Base-by-base conservation (phyloP, 306 rosid species). In the Vigna radiata region DNA sequence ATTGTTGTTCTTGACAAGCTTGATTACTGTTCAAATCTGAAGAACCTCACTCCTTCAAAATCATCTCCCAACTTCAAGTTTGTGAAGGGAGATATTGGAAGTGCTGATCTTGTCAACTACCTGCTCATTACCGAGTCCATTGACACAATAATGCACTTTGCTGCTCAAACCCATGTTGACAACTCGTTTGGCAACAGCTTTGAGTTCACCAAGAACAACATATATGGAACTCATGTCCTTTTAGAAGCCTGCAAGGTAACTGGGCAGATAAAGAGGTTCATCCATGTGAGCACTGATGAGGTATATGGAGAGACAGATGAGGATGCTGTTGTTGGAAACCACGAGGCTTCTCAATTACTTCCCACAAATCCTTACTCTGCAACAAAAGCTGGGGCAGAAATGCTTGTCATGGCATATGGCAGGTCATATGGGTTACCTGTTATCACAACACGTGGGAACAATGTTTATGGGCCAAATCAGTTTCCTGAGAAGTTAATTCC, bases 341-440 rank as follows among this genome's bases (percentile, higher is more conserved):
- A 93, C 17, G 97, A 93, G 76, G 97, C 97, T 49, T 93, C 97
- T 77, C 97, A 93, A 80, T 92, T 93, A 66, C 94, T 93, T 54
- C 97, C 97, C 11, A 93, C 97, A 48, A 93, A 93, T 65, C 97
- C 96, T 18, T 93, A 93, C 84, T 93, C 97, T 55, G 97, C 97
- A 18, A 93, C 97, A 17, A 93, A 93, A 81, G 97, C 97, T 3
- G 97, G 96, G 44, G 97, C 97, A 3, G 97, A 93, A 85, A 93
- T 93, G 97, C 97, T 93, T 60, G 97, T 93, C 66, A 93, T 93
- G 97, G 97, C 97, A 8, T 93, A 93, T 81, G 97, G 97, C 4
- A 82, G 97, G 76, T 93, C 97, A 0, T 93, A 93, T 62, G 97
- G 96, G 44, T 76, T 93, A 43, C 96, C 97, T 11, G 97, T 93